Conservation (phyloP, 495 filamentous ascomycete species). For the Entonaema liquescens region DNA sequence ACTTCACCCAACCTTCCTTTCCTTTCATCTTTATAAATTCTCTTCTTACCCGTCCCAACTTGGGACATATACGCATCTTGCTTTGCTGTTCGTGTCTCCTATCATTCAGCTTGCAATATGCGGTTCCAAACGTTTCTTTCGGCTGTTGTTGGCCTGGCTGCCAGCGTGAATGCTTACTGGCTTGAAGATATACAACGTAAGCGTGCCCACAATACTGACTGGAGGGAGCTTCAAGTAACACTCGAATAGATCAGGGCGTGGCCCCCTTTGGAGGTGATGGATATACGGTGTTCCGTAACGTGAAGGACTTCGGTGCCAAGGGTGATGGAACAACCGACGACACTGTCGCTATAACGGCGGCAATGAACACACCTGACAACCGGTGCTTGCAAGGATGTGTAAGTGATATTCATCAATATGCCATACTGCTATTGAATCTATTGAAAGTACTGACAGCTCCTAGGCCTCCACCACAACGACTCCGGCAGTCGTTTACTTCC, state of each 20-base stretch:
- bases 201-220: neutral
- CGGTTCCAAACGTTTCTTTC: conserved; percentile 51
- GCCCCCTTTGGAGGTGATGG: conserved; percentile 55
- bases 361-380: conserved; percentile 75
- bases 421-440: conserved; percentile 59
- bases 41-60: conserved; percentile 28
- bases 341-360: conserved; percentile 82
- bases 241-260: conserved; percentile 53
- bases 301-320: conserved; percentile 67
- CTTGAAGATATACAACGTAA: conserved; percentile 54
- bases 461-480: conserved; percentile 73
- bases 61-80: conserved; percentile 18
- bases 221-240: conserved; percentile 3
- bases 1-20: conserved; percentile 19
- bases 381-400: conserved; percentile 79
- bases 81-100: conserved; percentile 27
- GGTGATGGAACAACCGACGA: conserved; percentile 77
- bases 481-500: conserved; percentile 83
- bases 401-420: conserved; percentile 36
- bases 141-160: conserved; percentile 50
- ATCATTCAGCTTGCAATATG: conserved; percentile 45
- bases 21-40: conserved; percentile 39
- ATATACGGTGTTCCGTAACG: conserved; percentile 67
- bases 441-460: neutral
- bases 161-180: conserved; percentile 55